Evolutionary conservation across 78 protist species (phyloP).

Genomic region (Speleostelium caveatum): DNA sequence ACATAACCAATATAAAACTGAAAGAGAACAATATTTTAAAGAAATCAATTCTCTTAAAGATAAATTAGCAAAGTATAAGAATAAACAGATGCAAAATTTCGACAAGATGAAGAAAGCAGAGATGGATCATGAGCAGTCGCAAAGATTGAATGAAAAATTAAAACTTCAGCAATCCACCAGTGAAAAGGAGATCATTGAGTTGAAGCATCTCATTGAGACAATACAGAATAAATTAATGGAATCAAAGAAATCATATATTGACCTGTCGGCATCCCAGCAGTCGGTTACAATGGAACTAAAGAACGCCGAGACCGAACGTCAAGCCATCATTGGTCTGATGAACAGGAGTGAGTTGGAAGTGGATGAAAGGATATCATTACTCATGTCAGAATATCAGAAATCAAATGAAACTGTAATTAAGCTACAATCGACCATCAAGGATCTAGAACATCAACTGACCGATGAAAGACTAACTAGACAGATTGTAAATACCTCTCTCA

Average conservation of each 20-base stretch:
- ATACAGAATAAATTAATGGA: constrained; percentile 1
- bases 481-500: constrained; percentile 20
- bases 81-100: not conserved
- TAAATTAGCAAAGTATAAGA: not conserved
- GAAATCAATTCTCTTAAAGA: not conserved
- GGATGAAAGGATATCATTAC: constrained; percentile 43
- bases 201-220: constrained; percentile 3
- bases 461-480: constrained; percentile 40
- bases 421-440: not conserved
- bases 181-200: constrained; percentile 29
- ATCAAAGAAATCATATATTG: not conserved
- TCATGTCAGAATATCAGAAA: constrained; percentile 7
- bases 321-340: constrained; percentile 44
- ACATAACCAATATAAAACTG: constrained; percentile 7
- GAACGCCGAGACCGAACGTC: constrained; percentile 33
- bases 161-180: constrained; percentile 16
- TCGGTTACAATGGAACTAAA: constrained; percentile 29
- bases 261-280: constrained; percentile 31
- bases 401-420: constrained; percentile 16
- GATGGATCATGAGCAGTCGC: not conserved
- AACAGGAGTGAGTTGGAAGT: constrained; percentile 27
- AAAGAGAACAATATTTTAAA: not conserved
- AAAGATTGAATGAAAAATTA: not conserved
- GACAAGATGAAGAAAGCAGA: constrained; percentile 2
- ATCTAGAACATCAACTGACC: constrained; percentile 27